Percentiles rank a stretch among this genome's conserved stretches.
phyloP scores from a whole-genome alignment of 768 basidiomycete species.

The Fomitopsis pulvina region DNA sequence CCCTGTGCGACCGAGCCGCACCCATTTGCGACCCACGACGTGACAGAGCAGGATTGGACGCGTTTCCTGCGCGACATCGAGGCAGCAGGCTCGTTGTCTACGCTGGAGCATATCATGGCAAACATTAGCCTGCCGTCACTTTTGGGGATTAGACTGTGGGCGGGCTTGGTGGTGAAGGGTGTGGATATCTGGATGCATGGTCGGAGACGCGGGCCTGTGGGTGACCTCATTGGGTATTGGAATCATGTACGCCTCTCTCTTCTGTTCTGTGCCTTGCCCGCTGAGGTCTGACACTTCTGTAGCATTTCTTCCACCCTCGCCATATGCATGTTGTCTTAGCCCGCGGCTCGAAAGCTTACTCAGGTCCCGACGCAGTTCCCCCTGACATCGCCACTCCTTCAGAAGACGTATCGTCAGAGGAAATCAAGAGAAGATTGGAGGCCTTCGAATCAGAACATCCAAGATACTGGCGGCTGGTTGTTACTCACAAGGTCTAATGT shows the following conservation, averaged over 20 bases:
- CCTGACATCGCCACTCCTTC: slow-evolving; percentile 5
- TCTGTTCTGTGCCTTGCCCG: neutral
- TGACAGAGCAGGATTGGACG: slow-evolving; percentile 41
- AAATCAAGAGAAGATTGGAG: neutral
- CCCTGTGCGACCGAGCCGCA: slow-evolving; percentile 32
- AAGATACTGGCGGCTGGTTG: neutral
- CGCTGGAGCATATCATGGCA: slow-evolving; percentile 9
- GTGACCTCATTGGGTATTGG: slow-evolving; percentile 32
- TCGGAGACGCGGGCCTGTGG: slow-evolving; percentile 2
- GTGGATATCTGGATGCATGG: slow-evolving; percentile 8
- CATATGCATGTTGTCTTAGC: slow-evolving; percentile 12
- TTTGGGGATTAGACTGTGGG: slow-evolving; percentile 10
- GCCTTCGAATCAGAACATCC: neutral
- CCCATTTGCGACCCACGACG: slow-evolving; percentile 44
- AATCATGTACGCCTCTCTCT: slow-evolving; percentile 34
- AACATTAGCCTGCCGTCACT: neutral
- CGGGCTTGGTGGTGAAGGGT: slow-evolving; percentile 14
- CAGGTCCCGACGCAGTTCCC: neutral
- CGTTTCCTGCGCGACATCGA: slow-evolving; percentile 7
- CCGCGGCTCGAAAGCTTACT: slow-evolving; percentile 9
- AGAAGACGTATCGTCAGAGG: neutral
- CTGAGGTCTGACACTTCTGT: neutral
- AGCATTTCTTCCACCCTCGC: slow-evolving; percentile 16
- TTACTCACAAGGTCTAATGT: neutral
- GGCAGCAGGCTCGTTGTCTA: slow-evolving; percentile 2